These are phyloP conservation scores for Bertia moriformis DNA, from an alignment of 2,329 filamentous ascomycete species.

Conservation along the genomic window DNA sequence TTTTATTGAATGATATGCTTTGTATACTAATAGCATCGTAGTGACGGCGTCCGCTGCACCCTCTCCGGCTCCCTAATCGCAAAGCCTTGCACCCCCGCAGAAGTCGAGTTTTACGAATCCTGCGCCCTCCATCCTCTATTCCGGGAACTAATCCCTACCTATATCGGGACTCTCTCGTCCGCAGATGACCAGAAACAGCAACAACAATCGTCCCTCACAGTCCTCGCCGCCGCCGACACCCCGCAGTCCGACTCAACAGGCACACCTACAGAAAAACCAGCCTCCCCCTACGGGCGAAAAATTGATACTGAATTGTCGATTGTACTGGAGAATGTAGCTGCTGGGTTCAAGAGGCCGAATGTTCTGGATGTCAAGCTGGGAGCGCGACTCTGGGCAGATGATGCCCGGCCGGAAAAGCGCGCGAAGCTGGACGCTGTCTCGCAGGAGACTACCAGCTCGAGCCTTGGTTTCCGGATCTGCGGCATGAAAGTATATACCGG, in stretches of 20 bases:
- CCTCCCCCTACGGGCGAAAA: conserved; percentile 15
- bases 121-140: conserved; percentile 1
- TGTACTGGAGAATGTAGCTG: conserved; percentile 71
- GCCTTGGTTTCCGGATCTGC: conserved; percentile 47
- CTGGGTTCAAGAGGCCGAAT: conserved; percentile 71
- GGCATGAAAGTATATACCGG: conserved; percentile 46
- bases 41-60: neutral
- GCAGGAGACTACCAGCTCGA: conserved; percentile 39
- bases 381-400: conserved; percentile 68
- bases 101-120: conserved; percentile 1
- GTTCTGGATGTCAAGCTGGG: conserved; percentile 91
- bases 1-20: no score
- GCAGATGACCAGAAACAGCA: neutral
- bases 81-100: neutral
- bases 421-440: conserved; percentile 42
- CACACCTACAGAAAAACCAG: neutral
- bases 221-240: neutral
- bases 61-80: neutral
- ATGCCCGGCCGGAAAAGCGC: conserved; percentile 27
- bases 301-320: conserved; percentile 70
- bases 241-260: neutral
- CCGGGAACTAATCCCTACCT: neutral
- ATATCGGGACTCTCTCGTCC: neutral
- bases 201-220: neutral
- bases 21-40: neutral